Evolutionary conservation across 2,329 filamentous ascomycete genomes (phyloP).

Genomic region (Aschersonia sp.): DNA sequence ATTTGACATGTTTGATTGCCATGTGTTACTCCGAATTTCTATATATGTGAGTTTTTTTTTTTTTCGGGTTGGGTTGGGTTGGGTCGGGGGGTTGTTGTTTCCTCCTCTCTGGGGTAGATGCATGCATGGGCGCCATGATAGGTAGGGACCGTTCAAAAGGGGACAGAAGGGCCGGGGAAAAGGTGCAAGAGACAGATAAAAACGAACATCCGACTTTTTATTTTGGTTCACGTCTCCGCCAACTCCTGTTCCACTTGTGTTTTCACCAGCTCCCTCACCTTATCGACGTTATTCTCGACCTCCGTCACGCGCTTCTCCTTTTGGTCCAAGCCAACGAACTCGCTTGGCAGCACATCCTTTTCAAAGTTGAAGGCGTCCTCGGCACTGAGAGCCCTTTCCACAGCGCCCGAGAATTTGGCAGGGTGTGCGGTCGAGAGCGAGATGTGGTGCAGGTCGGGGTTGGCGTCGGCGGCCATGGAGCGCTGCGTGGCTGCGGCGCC

Average conservation of each 20-base stretch:
- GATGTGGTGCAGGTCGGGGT: constrained; percentile 50
- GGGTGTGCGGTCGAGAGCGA: constrained; percentile 88
- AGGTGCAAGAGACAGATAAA: background rate
- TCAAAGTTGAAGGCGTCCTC: constrained; percentile 63
- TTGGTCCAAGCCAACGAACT: constrained; percentile 67
- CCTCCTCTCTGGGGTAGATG: background rate
- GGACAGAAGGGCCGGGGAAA: background rate
- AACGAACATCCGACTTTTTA: background rate
- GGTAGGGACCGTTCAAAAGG: background rate
- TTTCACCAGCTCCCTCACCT: constrained; percentile 61
- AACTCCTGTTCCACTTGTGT: constrained; percentile 56
- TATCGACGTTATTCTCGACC: constrained; percentile 58
- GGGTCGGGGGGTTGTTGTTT: background rate
- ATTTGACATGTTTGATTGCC: no score
- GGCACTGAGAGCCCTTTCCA: constrained; percentile 61
- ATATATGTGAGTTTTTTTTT: background rate
- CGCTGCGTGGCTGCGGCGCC: constrained; percentile 64
- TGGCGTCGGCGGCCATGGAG: constrained; percentile 39
- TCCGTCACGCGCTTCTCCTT: constrained; percentile 59
- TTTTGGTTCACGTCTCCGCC: constrained; percentile 10
- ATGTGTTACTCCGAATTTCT: background rate
- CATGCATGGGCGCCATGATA: background rate
- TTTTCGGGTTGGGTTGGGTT: background rate
- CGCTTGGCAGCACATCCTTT: constrained; percentile 57
- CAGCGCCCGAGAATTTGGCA: constrained; percentile 81